These are phyloP conservation scores for Delonix regia DNA, from an alignment of 306 rosid genomes.

Conservation along the genomic window DNA sequence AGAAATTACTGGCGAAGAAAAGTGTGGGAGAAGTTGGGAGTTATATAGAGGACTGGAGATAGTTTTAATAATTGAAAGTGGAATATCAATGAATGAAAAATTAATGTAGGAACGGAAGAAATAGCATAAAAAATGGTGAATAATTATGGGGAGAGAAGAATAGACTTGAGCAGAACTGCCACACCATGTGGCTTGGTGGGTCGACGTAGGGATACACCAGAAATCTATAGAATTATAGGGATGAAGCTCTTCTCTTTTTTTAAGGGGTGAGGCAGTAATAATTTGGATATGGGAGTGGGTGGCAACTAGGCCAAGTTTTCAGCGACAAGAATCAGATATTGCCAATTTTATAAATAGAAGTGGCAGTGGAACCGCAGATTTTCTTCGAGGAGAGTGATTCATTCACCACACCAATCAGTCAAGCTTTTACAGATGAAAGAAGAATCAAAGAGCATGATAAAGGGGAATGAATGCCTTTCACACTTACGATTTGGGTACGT, in stretches of 20 bases:
- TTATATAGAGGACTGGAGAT: slow-evolving; percentile 1
- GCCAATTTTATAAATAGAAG: not conserved
- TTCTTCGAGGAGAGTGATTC: slow-evolving; percentile 16
- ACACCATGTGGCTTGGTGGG: not conserved
- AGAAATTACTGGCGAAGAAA: slow-evolving; percentile 28
- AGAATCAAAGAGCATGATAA: not conserved
- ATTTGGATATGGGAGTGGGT: not conserved
- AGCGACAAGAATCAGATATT: not conserved
- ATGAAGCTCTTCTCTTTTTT: not conserved
- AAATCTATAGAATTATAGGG: not conserved
- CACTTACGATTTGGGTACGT: not conserved
- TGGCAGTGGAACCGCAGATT: not conserved
- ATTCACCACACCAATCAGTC: not conserved
- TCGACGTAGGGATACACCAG: not conserved
- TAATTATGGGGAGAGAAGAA: not conserved
- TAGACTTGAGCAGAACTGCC: not conserved
- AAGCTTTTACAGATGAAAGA: not conserved
- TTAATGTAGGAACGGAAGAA: not conserved
- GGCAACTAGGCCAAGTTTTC: slow-evolving; percentile 14
- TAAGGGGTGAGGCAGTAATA: not conserved
- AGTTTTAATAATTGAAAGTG: slow-evolving; percentile 23
- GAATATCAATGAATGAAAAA: not conserved
- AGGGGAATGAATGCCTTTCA: not conserved
- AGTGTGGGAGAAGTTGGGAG: not conserved
- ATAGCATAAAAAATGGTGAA: not conserved